Evolutionary conservation across 768 basidiomycete genomes (phyloP).

Genomic region (Sutorius australiensis): DNA sequence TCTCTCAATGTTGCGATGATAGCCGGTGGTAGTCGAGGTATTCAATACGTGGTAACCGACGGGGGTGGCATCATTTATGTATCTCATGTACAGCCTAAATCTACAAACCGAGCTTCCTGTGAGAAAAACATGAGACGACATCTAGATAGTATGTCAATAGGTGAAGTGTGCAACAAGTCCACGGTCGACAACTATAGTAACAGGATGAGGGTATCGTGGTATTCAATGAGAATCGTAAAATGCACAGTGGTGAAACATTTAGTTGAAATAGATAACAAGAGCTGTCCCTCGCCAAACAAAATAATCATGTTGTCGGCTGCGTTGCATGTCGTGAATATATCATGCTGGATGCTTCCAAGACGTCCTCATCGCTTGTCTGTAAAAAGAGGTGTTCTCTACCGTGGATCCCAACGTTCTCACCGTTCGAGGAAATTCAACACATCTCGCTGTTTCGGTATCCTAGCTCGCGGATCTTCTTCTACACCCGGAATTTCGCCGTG

Average conservation of each 20-base stretch:
- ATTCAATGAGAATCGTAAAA: conserved; percentile 28
- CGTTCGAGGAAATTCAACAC: conserved; percentile 22
- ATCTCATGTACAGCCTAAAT: conserved; percentile 12
- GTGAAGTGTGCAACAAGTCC: conserved; percentile 22
- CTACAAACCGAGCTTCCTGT: conserved; percentile 20
- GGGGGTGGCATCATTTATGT: no score
- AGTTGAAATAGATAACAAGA: conserved; percentile 29
- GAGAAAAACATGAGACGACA: conserved; percentile 7
- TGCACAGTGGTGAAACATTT: conserved; percentile 31
- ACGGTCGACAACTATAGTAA: conserved; percentile 26
- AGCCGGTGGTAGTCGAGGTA: background rate
- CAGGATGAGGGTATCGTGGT: conserved; percentile 34
- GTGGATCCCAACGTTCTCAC: conserved; percentile 19
- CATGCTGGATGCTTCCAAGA: conserved; percentile 15
- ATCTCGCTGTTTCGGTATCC: conserved; percentile 14
- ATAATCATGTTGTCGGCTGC: conserved; percentile 13
- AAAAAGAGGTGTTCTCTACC: conserved; percentile 6
- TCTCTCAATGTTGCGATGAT: background rate
- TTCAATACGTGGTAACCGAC: background rate
- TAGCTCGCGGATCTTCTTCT: conserved; percentile 56
- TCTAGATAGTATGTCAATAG: conserved; percentile 20
- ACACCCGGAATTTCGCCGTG: conserved; percentile 73
- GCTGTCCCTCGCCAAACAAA: conserved; percentile 17
- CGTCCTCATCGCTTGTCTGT: conserved; percentile 10
- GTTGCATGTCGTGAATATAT: conserved; percentile 27